These are phyloP conservation scores for Haplosporangium sp. DNA, from an alignment of 371 early-diverging fungal genomes.

Conservation along the genomic window DNA sequence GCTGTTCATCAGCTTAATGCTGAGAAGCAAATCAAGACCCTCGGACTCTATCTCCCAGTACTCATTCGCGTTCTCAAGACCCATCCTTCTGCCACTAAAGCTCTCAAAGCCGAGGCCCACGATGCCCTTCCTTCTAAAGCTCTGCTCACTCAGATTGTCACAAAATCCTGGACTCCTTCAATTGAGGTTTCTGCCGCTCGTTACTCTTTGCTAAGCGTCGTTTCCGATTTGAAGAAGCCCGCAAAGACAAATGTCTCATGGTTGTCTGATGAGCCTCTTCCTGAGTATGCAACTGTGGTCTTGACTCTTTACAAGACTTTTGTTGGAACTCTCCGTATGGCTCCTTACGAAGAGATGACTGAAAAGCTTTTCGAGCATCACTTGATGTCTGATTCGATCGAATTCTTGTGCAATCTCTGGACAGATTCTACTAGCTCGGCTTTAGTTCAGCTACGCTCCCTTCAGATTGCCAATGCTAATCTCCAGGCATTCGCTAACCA, in stretches of 20 bases:
- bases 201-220: slow-evolving; percentile 50
- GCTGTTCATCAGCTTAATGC: slow-evolving; percentile 26
- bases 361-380: slow-evolving; percentile 67
- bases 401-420: slow-evolving; percentile 78
- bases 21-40: slow-evolving; percentile 42
- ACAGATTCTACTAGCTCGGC: slow-evolving; percentile 53
- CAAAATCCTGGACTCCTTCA: slow-evolving; percentile 39
- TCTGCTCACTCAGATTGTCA: slow-evolving; percentile 39
- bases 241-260: slow-evolving; percentile 29
- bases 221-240: slow-evolving; percentile 48
- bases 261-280: slow-evolving; percentile 35
- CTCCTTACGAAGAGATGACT: slow-evolving; percentile 65
- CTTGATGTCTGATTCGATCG: slow-evolving; percentile 65
- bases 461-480: slow-evolving; percentile 74
- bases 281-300: slow-evolving; percentile 42
- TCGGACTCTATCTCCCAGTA: slow-evolving; percentile 27
- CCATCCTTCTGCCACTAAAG: slow-evolving; percentile 17
- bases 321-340: slow-evolving; percentile 58
- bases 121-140: slow-evolving; percentile 45
- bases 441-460: slow-evolving; percentile 66
- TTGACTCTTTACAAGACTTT: slow-evolving; percentile 61
- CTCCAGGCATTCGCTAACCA: slow-evolving; percentile 61
- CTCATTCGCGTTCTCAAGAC: slow-evolving; percentile 32
- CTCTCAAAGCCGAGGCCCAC: slow-evolving; percentile 20
- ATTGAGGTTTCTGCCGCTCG: slow-evolving; percentile 37